Conservation (phyloP, 306 rosid species). For the Alnus rubra region DNA sequence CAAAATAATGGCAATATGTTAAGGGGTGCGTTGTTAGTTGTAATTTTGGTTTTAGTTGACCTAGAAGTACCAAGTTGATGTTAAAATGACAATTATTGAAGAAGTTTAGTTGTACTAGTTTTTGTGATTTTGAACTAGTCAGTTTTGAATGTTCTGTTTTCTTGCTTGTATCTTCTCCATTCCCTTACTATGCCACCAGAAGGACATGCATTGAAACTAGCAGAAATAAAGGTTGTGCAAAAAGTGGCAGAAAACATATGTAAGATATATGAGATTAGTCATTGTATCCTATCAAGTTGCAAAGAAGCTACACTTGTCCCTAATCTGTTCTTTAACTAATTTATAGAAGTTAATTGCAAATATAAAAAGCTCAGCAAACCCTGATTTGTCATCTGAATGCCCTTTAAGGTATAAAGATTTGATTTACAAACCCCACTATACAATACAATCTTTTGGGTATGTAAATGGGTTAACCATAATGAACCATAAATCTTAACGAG, state of each 20-base stretch:
- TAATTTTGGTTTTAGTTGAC: too few relatives aligned
- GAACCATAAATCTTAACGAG: neutral
- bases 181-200: slow-evolving; percentile 75
- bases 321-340: neutral
- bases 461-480: neutral
- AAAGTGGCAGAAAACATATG: slow-evolving; percentile 18
- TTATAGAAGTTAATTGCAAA: neutral
- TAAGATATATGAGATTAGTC: slow-evolving; percentile 16
- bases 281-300: too few relatives aligned
- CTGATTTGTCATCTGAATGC: neutral
- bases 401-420: neutral
- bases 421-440: neutral
- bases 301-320: neutral
- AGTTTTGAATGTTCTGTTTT: slow-evolving; percentile 35
- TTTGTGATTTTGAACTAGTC: too few relatives aligned
- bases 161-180: slow-evolving; percentile 88
- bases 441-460: neutral
- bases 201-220: slow-evolving; percentile 86
- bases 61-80: too few relatives aligned
- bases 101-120: too few relatives aligned
- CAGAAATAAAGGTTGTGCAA: slow-evolving; percentile 89
- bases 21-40: too few relatives aligned
- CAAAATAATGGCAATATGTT: too few relatives aligned
- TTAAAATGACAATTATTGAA: too few relatives aligned
- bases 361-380: neutral